Base-by-base conservation (phyloP, 495 filamentous ascomycete species). In the Cudoniella acicularis region DNA sequence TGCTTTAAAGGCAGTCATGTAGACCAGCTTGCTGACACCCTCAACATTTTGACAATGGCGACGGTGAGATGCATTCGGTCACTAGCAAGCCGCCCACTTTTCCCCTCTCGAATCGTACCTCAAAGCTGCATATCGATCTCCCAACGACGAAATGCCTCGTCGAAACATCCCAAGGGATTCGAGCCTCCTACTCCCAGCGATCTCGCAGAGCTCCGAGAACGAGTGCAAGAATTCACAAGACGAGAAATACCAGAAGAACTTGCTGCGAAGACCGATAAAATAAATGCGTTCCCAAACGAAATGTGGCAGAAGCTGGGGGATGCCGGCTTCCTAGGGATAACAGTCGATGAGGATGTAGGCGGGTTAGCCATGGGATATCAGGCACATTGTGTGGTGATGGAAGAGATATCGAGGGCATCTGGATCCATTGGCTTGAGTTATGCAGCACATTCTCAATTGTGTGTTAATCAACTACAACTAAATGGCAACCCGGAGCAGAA, bases 251-350 rank as follows among this genome's bases (percentile, higher is more conserved):
- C 92, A 46, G 88, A 88, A 69, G 87, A 92, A 58, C 79, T 96
- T 42, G 94, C 94, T 24, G 80, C 87, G 20, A 75, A 72, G 40
- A 94, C 91, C 41, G 94, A 98, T 77, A 81, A 82, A 63, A 77
- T 76, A 67, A 98, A 98, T 80, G 87, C 85, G 52, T 98, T 98
- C 67, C 94, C 94, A 0, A 75, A 79, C 1, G 83, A 88, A 10
- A 95, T 98, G 89, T 98, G 94, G 94, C 78, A 80, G 72, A 97
- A 96, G 72, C 75, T 98, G 20, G 94, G 94, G 22, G 85, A 90
- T 60, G 94, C 94, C 45, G 95, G 91, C 2, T 88, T 98, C 56
- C 81, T 98, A 18, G 94, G 94, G 42, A 87, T 97, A 62, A 98
- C 94, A 0, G 95, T 90, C 13, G 91, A 96, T 71, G 93, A 97